Conservation (phyloP, 2,329 filamentous ascomycete species). For the Arthrobotrys pseudoclavata region DNA sequence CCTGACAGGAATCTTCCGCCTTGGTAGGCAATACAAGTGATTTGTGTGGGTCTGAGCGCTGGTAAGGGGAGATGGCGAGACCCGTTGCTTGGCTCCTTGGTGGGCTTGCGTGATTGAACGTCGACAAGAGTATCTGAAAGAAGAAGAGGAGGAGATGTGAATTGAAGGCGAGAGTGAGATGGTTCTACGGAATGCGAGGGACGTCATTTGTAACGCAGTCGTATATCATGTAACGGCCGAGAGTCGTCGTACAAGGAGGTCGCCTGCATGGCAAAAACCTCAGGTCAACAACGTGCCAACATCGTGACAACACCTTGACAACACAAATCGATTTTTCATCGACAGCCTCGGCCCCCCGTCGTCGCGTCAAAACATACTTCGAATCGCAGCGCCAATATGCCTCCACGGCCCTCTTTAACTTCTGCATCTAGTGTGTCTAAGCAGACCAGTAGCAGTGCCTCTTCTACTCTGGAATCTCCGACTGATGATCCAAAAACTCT, state of each 20-base stretch:
- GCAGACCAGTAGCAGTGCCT: constrained; percentile 35
- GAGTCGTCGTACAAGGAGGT: constrained; percentile 34
- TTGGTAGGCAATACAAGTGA: constrained; percentile 45
- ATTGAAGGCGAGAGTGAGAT: constrained; percentile 25
- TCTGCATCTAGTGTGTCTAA: constrained; percentile 35
- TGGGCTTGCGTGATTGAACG: constrained; percentile 7
- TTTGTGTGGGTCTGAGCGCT: constrained; percentile 45
- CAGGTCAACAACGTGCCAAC: constrained; percentile 40
- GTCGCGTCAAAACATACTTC: not conserved
- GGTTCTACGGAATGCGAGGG: constrained; percentile 10
- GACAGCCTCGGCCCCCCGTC: not conserved
- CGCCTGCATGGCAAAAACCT: constrained; percentile 10
- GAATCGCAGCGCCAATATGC: constrained; percentile 16
- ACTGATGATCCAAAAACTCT: constrained; percentile 54
- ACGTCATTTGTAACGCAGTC: constrained; percentile 11
- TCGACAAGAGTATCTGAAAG: constrained; percentile 4
- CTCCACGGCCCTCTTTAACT: constrained; percentile 33
- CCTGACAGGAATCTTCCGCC: constrained; percentile 45
- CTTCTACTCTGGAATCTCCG: constrained; percentile 43
- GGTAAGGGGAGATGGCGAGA: constrained; percentile 21
- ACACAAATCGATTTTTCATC: constrained; percentile 13
- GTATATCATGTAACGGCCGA: not conserved
- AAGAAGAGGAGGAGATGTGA: constrained; percentile 11
- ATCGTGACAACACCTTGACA: constrained; percentile 15
- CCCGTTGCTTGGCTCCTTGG: constrained; percentile 28